Evolutionary conservation across 305 asterid species (phyloP).

Genomic region (Fraxinus latifolia): DNA sequence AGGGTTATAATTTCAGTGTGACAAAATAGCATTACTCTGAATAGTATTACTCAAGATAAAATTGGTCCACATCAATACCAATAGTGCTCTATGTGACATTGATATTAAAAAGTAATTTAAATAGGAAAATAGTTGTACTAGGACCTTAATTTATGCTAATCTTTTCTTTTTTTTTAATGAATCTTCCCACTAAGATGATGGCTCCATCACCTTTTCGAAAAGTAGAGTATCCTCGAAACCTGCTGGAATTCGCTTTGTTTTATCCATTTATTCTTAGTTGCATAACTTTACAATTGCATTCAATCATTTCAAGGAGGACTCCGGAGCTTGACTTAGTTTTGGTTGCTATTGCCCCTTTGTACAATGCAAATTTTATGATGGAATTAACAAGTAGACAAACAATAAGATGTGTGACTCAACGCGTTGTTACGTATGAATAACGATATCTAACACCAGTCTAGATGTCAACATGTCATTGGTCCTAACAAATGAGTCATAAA

Average conservation of each 20-base stretch:
- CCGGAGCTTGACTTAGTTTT: background rate
- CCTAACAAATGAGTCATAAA: too few relatives aligned
- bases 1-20: too few relatives aligned
- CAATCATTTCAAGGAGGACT: background rate
- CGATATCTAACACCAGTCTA: too few relatives aligned
- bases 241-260: background rate
- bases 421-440: too few relatives aligned
- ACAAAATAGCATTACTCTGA: too few relatives aligned
- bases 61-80: background rate
- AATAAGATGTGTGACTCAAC: background rate
- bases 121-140: background rate
- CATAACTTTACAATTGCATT: background rate
- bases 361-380: background rate
- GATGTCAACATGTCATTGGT: too few relatives aligned
- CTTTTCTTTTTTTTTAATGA: background rate
- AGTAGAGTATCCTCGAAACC: background rate
- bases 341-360: background rate
- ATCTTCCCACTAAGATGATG: background rate
- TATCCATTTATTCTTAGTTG: background rate
- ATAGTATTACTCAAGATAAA: background rate
- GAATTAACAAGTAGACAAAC: too few relatives aligned
- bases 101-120: background rate
- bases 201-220: background rate
- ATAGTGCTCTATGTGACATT: background rate
- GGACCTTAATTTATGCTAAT: background rate